Percentiles rank a stretch among this genome's conserved stretches.
Evolutionary conservation across 192 early-diverging fungal species (phyloP).

Genomic region (Podila clonocystis): DNA sequence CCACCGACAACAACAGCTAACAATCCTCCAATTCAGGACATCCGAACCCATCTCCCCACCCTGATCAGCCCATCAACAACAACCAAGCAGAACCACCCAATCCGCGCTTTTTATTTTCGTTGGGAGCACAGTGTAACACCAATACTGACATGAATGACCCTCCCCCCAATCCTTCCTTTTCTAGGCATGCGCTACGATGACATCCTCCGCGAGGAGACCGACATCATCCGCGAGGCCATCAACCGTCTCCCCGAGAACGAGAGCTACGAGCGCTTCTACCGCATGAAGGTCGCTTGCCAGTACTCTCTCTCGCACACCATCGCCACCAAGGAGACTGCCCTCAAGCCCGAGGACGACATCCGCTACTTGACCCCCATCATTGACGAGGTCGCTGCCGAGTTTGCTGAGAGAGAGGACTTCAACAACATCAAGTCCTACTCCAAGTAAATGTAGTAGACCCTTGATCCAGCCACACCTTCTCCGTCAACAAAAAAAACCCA

Average conservation of each 20-base stretch:
- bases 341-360: constrained; percentile 82
- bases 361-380: constrained; percentile 87
- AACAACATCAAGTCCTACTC: constrained; percentile 56
- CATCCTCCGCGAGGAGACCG: constrained; percentile 86
- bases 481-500: background rate
- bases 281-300: constrained; percentile 83
- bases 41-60: background rate
- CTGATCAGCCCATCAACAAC: background rate
- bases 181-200: constrained; percentile 92
- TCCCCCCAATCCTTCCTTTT: background rate
- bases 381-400: constrained; percentile 82
- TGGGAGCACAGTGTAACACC: background rate
- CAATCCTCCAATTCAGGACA: constrained; percentile 1
- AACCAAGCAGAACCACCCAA: background rate
- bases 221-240: constrained; percentile 84
- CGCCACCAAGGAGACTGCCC: constrained; percentile 76
- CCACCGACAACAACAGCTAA: too few relatives aligned
- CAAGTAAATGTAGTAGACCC: constrained; percentile 9
- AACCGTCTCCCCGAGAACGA: constrained; percentile 78
- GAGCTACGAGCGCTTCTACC: constrained; percentile 78
- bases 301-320: constrained; percentile 75
- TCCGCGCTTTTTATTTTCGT: background rate
- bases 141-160: background rate
- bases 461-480: background rate
- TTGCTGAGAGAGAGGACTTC: constrained; percentile 79